Base-by-base conservation (phyloP, 2,329 filamentous ascomycete genomes). In the Venturia nashicola region DNA sequence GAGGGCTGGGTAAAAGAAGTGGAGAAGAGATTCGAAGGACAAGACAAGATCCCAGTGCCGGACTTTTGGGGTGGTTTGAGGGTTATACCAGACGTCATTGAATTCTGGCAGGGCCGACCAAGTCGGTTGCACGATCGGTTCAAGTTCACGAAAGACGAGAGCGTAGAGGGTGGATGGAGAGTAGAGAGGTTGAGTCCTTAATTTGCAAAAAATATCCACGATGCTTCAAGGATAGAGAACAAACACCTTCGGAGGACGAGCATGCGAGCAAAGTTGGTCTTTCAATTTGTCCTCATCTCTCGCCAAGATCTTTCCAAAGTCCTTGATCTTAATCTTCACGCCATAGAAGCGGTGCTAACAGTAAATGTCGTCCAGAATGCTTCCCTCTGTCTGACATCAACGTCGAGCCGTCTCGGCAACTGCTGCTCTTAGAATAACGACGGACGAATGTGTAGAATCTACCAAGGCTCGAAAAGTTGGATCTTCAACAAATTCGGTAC, bases 41-140 rank as follows among this genome's bases (percentile, higher is more conserved):
- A 83, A 67, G 89, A 96, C 36, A 77, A 89, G 64, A 96, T 99
- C 68, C 92, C 92, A 1, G 86, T 97, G 61, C 94, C 94, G 4
- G 87, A 89, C 11, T 97, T 96, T 74, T 99, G 94, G 94, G 94
- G 94, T 39, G 94, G 94, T 0, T 73, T 97, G 73, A 85, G 93
- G 69, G 83, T 99, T 66, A 82, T 92, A 67, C 93, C 94, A 0
- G 88, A 91, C 71, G 84, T 85, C 69, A 82, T 99, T 60, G 94
- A 99, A 81, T 99, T 99, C 74, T 99, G 94, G 84, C 92, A 97
- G 80, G 94, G 94, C 2, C 83, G 94, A 70, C 83, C 90, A 72
- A 96, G 88, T 76, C 82, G 94, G 65, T 77, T 99, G 75, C 94
- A 99, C 77, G 94, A 99, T 80, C 87, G 94, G 32, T 97, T 99